phyloP scores from a whole-genome alignment of 1,284 basidiomycete genomes.

The Ustilago crameri region DNA sequence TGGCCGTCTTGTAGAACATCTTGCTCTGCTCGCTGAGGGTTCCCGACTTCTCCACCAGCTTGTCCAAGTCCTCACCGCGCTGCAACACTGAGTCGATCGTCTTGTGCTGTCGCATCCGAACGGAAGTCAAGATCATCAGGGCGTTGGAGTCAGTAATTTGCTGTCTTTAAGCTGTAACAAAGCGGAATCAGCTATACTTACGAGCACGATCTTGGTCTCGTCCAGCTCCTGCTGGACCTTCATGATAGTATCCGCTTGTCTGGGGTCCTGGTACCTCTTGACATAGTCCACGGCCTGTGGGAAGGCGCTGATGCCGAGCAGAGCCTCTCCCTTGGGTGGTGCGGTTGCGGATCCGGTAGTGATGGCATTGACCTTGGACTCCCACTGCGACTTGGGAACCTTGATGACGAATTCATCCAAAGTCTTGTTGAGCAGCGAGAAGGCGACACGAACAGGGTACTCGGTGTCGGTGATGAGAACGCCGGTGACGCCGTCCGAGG shows the following conservation, averaged over 20 bases:
- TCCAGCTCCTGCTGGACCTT: conserved; percentile 97
- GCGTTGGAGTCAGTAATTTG: conserved; percentile 1
- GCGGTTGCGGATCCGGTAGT: conserved; percentile 57
- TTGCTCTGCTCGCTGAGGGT: conserved; percentile 90
- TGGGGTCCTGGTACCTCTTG: conserved; percentile 95
- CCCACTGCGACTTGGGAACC: conserved; percentile 77
- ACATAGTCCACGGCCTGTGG: conserved; percentile 80
- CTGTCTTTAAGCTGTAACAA: neutral
- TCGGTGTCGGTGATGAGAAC: conserved; percentile 95
- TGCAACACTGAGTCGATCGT: conserved; percentile 97
- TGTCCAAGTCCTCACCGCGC: conserved; percentile 96
- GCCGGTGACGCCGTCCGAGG: conserved; percentile 72
- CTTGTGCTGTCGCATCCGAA: conserved; percentile 76
- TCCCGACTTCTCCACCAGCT: conserved; percentile 93
- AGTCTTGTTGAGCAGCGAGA: conserved; percentile 91
- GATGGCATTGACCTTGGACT: conserved; percentile 65
- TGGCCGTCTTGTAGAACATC: conserved; percentile 88
- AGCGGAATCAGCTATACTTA: conserved; percentile 13
- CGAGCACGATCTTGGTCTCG: conserved; percentile 92
- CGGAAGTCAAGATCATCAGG: neutral
- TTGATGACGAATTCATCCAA: conserved; percentile 90
- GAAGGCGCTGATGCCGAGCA: conserved; percentile 64
- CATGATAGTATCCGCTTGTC: conserved; percentile 98
- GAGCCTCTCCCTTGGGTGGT: conserved; percentile 61
- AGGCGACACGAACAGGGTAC: conserved; percentile 95